Percentiles rank a stretch among this genome's conserved stretches.
Conservation (phyloP, 345 rosid genomes). For the Rhodamnia argentea region DNA sequence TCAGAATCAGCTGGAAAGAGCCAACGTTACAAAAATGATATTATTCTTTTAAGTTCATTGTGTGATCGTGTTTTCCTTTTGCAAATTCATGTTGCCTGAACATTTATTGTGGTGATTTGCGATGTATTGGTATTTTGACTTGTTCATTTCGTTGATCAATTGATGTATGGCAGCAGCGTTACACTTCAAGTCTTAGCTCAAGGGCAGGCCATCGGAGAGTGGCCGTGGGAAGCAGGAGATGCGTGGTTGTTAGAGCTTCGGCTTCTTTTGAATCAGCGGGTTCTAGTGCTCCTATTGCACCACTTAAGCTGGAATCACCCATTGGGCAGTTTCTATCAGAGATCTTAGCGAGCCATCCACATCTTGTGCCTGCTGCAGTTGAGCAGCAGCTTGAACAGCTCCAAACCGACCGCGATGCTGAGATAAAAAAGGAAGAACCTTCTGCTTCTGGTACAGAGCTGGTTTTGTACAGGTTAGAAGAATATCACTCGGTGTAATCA, state of each 20-base stretch:
- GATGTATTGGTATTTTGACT: neutral
- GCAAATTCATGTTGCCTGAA: neutral
- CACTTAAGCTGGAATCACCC: slow-evolving; percentile 81
- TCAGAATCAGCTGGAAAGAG: neutral
- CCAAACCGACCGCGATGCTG: slow-evolving; percentile 71
- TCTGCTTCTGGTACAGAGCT: slow-evolving; percentile 66
- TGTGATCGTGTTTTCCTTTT: neutral
- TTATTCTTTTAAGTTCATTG: neutral
- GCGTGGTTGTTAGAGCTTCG: slow-evolving; percentile 42
- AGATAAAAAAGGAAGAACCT: slow-evolving; percentile 50
- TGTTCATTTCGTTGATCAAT: neutral
- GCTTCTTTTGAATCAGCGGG: slow-evolving; percentile 39
- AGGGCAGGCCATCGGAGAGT: slow-evolving; percentile 13
- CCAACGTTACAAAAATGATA: neutral
- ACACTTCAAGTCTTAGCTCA: slow-evolving; percentile 13
- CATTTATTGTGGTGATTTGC: neutral
- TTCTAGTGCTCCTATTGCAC: slow-evolving; percentile 45
- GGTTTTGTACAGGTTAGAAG: slow-evolving; percentile 63
- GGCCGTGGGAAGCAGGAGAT: slow-evolving; percentile 28
- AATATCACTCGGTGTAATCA: neutral
- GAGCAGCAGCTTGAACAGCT: slow-evolving; percentile 97
- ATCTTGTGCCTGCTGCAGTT: slow-evolving; percentile 91
- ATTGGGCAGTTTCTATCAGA: slow-evolving; percentile 87
- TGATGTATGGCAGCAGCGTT: slow-evolving; percentile 33
- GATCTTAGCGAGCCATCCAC: slow-evolving; percentile 79